A percentile compares a stretch with the other conserved stretches of the same genome.
Evolutionary conservation across 2,329 filamentous ascomycete genomes (phyloP).

Genomic region (Aspergillus neoniger): DNA sequence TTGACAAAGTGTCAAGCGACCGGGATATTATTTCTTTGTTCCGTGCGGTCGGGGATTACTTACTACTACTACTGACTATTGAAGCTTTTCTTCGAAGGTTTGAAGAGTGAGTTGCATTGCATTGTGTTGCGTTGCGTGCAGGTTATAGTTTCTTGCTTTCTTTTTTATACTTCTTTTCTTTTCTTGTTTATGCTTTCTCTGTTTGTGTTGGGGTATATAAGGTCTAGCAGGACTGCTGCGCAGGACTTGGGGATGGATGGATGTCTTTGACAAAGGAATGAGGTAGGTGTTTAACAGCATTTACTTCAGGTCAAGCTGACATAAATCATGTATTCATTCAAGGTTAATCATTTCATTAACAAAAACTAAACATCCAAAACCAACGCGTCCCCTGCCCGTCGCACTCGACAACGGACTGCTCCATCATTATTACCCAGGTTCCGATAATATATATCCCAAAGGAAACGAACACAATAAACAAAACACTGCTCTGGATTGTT

Average conservation of each 20-base stretch:
- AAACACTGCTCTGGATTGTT: constrained; percentile 3
- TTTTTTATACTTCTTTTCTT: background rate
- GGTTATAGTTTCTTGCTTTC: background rate
- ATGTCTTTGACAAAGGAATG: too few species aligned
- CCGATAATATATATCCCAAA: background rate
- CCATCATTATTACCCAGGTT: constrained; percentile 15
- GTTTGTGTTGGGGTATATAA: background rate
- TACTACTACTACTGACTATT: background rate
- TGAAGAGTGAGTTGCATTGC: too few species aligned
- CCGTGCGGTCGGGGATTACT: background rate
- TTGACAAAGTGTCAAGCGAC: too few species aligned
- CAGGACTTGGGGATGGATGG: background rate
- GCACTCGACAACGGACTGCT: constrained; percentile 9
- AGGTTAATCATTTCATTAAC: constrained; percentile 5
- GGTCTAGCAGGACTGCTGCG: too few species aligned
- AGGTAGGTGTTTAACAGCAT: background rate
- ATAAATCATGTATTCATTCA: constrained; percentile 1
- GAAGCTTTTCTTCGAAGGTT: background rate
- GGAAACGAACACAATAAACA: background rate
- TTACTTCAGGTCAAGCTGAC: background rate
- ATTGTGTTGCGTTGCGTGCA: background rate
- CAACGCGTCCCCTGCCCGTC: constrained; percentile 2
- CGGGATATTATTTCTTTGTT: too few species aligned
- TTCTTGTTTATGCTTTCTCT: background rate
- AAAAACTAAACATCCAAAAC: constrained; percentile 10